A percentile compares a stretch with the other conserved stretches of the same genome.
phyloP scores from a whole-genome alignment of 169 alveolate genomes.

The Plasmodium coatneyi region DNA sequence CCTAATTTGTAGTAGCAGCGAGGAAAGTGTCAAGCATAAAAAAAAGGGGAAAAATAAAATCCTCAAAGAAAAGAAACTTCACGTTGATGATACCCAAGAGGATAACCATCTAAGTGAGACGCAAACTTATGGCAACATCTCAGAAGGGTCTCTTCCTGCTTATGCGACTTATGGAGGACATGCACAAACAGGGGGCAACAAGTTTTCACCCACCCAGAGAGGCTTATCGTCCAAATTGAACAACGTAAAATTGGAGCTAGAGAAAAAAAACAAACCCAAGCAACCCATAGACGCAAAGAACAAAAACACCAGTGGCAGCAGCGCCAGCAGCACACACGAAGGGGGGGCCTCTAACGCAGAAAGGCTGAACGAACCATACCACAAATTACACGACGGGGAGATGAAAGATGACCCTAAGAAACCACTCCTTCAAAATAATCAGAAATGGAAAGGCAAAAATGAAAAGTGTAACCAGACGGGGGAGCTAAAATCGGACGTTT shows the following conservation, averaged over 20 bases:
- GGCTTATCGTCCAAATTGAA: neutral
- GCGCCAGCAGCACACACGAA: neutral
- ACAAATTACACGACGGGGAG: neutral
- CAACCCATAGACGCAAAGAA: neutral
- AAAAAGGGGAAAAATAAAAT: neutral
- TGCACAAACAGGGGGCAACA: neutral
- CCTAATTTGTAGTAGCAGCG: neutral
- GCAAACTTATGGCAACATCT: neutral
- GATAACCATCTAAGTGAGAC: neutral
- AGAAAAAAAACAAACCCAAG: neutral
- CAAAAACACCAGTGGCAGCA: neutral
- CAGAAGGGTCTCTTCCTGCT: neutral
- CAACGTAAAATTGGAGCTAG: neutral
- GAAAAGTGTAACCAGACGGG: constrained; percentile 15
- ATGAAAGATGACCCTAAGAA: neutral
- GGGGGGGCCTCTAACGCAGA: neutral
- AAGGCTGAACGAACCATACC: neutral
- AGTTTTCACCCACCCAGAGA: neutral
- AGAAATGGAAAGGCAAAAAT: neutral
- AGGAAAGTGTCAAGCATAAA: neutral
- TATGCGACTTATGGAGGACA: neutral
- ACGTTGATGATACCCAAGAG: neutral
- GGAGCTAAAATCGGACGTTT: constrained; percentile 5
- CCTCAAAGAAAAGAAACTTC: neutral
- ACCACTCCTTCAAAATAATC: neutral